These are phyloP conservation scores for Stropharia rugosoannulata DNA, from an alignment of 768 basidiomycete genomes.

Conservation along the genomic window DNA sequence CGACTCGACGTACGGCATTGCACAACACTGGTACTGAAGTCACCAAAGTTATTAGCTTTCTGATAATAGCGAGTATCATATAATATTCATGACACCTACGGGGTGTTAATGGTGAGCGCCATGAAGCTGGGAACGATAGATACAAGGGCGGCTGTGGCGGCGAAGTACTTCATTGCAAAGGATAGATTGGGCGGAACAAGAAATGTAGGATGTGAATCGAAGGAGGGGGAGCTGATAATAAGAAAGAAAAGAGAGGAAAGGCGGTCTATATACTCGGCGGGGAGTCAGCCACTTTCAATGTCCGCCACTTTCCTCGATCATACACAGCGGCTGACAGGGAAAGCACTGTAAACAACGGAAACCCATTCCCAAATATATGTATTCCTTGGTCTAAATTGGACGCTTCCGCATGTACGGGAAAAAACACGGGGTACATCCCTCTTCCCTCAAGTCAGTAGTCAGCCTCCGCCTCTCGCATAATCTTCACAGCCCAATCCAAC, in stretches of 20 bases:
- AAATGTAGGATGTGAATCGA: constrained; percentile 12
- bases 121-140: constrained; percentile 36
- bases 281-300: constrained; percentile 29
- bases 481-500: constrained; percentile 81
- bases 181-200: constrained; percentile 11
- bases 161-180: constrained; percentile 37
- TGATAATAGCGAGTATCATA: not conserved
- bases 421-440: not conserved
- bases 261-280: constrained; percentile 21
- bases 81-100: constrained; percentile 43
- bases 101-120: constrained; percentile 62
- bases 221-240: constrained; percentile 5
- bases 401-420: too few relatives aligned
- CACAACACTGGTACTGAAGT: constrained; percentile 27
- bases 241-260: constrained; percentile 3
- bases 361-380: not conserved
- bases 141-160: constrained; percentile 31
- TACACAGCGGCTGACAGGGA: not conserved
- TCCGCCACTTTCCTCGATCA: constrained; percentile 26
- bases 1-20: constrained; percentile 47
- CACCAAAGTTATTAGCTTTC: too few relatives aligned
- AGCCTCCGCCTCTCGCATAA: not conserved
- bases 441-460: too few relatives aligned
- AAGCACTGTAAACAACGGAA: not conserved
- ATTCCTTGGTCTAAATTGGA: not conserved